phyloP scores from a whole-genome alignment of 2,329 filamentous ascomycete genomes.

The Coniochaeta sp. region DNA sequence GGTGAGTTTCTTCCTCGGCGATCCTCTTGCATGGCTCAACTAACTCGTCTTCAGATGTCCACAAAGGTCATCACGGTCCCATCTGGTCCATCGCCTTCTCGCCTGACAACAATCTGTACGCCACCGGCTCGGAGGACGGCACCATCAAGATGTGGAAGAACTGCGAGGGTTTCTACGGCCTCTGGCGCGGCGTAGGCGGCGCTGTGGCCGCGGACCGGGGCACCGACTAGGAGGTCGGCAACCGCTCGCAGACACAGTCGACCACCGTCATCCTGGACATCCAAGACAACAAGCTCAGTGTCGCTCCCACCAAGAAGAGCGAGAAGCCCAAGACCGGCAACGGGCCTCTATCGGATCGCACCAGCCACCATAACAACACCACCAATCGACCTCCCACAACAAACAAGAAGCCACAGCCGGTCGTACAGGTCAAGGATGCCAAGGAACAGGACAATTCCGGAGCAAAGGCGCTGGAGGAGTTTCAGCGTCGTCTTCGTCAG shows the following conservation, averaged over 20 bases:
- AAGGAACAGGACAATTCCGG: background rate
- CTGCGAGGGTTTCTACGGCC: conserved; percentile 56
- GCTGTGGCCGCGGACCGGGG: conserved; percentile 20
- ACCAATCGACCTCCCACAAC: background rate
- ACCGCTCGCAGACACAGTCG: conserved; percentile 8
- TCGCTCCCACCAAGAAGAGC: background rate
- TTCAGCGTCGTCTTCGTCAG: background rate
- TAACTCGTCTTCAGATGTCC: conserved; percentile 59
- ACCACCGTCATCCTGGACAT: conserved; percentile 7
- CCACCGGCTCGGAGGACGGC: conserved; percentile 92
- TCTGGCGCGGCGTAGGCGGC: conserved; percentile 53
- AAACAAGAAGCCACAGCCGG: background rate
- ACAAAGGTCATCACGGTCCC: conserved; percentile 94
- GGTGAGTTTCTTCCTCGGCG: conserved; percentile 37
- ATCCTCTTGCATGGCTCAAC: background rate
- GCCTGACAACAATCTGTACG: conserved; percentile 92
- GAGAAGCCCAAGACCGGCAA: background rate
- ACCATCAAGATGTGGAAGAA: conserved; percentile 91
- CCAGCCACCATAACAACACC: background rate
- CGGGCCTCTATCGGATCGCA: background rate
- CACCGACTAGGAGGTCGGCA: conserved; percentile 28
- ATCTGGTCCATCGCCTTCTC: conserved; percentile 96
- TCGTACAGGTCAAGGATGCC: background rate
- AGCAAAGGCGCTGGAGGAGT: background rate
- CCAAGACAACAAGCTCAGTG: background rate